phyloP scores from a whole-genome alignment of 2,329 filamentous ascomycete genomes.

The Lasiodiplodia citricola region DNA sequence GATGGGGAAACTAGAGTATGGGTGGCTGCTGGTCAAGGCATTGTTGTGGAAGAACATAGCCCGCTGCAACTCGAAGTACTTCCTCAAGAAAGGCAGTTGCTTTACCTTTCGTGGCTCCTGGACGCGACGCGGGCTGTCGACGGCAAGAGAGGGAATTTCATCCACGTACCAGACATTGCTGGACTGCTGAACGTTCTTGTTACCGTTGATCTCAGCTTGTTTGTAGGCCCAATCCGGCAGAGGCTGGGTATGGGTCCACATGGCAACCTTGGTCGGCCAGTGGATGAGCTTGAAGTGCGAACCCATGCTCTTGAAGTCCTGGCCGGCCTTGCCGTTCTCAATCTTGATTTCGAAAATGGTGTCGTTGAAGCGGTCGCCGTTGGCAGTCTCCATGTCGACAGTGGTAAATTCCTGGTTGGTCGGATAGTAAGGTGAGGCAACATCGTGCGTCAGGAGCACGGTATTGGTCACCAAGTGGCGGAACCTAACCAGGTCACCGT shows the following conservation, averaged over 20 bases:
- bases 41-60: constrained; percentile 99
- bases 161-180: constrained; percentile 97
- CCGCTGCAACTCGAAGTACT: constrained; percentile 95
- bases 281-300: constrained; percentile 97
- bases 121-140: constrained; percentile 72
- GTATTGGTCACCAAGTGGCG: constrained; percentile 86
- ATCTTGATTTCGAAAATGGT: constrained; percentile 92
- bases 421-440: constrained; percentile 92
- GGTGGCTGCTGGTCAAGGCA: constrained; percentile 94
- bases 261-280: constrained; percentile 91
- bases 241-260: constrained; percentile 97
- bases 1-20: constrained; percentile 92
- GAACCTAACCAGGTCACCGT: constrained; percentile 85
- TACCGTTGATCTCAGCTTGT: constrained; percentile 98
- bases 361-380: constrained; percentile 78
- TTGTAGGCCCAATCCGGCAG: constrained; percentile 98
- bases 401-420: constrained; percentile 99
- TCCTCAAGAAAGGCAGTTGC: constrained; percentile 83
- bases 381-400: constrained; percentile 72
- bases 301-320: constrained; percentile 88
- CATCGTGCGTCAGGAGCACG: constrained; percentile 89
- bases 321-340: constrained; percentile 78
- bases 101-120: constrained; percentile 82
- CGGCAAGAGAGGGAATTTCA: constrained; percentile 79
- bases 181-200: constrained; percentile 88